phyloP scores from a whole-genome alignment of 2,329 filamentous ascomycete genomes.

The Dothistroma septosporum region DNA sequence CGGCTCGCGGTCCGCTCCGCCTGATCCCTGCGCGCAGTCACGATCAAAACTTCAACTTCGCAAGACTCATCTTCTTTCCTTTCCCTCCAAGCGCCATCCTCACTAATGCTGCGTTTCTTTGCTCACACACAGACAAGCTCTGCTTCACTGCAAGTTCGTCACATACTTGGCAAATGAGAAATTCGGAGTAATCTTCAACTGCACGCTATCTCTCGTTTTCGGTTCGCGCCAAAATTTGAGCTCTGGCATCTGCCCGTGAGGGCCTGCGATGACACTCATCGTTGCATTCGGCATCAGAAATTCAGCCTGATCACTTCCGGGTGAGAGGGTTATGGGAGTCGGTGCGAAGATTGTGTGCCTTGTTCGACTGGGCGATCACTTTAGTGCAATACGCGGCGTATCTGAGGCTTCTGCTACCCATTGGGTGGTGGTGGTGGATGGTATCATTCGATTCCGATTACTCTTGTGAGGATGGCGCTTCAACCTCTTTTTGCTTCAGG shows the following conservation, averaged over 20 bases:
- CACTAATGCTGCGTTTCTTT: constrained; percentile 94
- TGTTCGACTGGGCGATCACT: constrained; percentile 51
- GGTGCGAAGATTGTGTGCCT: constrained; percentile 85
- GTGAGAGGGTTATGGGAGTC: constrained; percentile 70
- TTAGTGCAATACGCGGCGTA: constrained; percentile 95
- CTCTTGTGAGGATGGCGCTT: constrained; percentile 78
- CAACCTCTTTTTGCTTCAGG: constrained; percentile 46
- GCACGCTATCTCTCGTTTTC: constrained; percentile 15
- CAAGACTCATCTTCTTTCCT: constrained; percentile 10
- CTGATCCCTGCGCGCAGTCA: neutral
- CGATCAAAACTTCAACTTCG: constrained; percentile 2
- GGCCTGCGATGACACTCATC: constrained; percentile 76
- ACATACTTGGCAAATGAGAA: constrained; percentile 75
- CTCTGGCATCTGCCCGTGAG: constrained; percentile 68
- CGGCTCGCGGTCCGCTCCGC: neutral
- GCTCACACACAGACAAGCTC: constrained; percentile 64
- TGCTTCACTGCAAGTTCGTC: constrained; percentile 17
- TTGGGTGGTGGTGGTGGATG: constrained; percentile 36
- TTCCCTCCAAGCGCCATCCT: constrained; percentile 67
- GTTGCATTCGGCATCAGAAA: constrained; percentile 93
- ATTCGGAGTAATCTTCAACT: constrained; percentile 95
- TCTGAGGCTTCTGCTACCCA: constrained; percentile 36
- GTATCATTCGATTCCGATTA: constrained; percentile 91
- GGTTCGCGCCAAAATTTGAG: constrained; percentile 15
- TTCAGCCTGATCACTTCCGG: constrained; percentile 48